Conservation (phyloP, 345 rosid genomes). For the Lepidium sativum region DNA sequence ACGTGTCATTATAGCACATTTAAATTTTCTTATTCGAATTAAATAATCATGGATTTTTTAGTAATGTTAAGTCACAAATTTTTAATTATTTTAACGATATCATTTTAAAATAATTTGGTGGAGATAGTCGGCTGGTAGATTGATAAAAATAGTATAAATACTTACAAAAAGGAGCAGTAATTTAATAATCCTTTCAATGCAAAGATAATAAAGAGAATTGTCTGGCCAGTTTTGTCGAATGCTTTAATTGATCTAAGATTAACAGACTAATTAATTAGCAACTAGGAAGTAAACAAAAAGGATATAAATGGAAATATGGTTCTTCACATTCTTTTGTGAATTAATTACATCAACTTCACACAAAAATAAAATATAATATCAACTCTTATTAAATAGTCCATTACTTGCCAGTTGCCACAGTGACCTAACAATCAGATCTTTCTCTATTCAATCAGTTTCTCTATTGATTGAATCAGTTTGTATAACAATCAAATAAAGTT, state of each 20-base stretch:
- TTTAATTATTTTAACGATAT: neutral
- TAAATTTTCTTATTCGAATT: neutral
- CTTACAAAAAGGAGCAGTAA: neutral
- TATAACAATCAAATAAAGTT: too few relatives aligned
- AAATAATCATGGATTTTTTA: neutral
- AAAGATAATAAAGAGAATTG: neutral
- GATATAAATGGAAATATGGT: neutral
- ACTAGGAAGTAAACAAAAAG: too few relatives aligned
- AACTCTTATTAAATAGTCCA: slow-evolving; percentile 8
- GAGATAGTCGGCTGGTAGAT: neutral
- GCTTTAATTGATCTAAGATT: slow-evolving; percentile 1
- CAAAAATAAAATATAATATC: neutral
- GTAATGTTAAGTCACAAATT: neutral
- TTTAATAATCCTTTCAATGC: neutral
- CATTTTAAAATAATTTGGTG: neutral
- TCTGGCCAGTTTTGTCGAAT: slow-evolving; percentile 12
- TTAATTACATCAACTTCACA: slow-evolving; percentile 12
- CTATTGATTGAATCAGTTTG: too few relatives aligned
- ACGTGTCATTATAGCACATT: too few relatives aligned
- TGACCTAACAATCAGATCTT: neutral
- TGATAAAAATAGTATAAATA: neutral
- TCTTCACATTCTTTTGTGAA: neutral
- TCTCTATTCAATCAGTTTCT: slow-evolving; percentile 1
- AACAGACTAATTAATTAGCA: slow-evolving; percentile 11
- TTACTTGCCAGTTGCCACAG: slow-evolving; percentile 12